These are phyloP conservation scores for Lactarius sp. DNA, from an alignment of 768 basidiomycete genomes.

Conservation along the genomic window DNA sequence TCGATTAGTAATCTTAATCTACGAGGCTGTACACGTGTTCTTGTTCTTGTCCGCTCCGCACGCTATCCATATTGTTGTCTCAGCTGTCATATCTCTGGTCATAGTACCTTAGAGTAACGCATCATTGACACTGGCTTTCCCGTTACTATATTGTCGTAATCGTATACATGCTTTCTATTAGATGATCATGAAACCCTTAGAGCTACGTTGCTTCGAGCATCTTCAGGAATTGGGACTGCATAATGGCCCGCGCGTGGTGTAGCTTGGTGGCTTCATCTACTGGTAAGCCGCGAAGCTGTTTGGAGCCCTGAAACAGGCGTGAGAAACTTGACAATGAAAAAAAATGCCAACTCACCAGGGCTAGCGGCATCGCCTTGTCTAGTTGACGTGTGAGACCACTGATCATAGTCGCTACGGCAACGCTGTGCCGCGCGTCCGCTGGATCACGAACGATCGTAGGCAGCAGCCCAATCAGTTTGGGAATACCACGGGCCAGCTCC, in stretches of 20 bases:
- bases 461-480: conserved; percentile 59
- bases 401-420: conserved; percentile 71
- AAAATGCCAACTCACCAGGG: conserved; percentile 46
- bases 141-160: not conserved
- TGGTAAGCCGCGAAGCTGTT: conserved; percentile 16
- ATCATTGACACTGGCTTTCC: not conserved
- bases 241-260: conserved; percentile 17
- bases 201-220: conserved; percentile 18
- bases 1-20: conserved; percentile 10
- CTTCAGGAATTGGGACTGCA: conserved; percentile 22
- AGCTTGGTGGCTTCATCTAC: conserved; percentile 23
- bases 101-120: not conserved
- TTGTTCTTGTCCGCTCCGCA: not conserved
- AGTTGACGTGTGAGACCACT: conserved; percentile 53
- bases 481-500: conserved; percentile 52
- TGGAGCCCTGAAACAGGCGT: conserved; percentile 8
- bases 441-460: conserved; percentile 62
- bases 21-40: not conserved
- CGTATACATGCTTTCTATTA: not conserved
- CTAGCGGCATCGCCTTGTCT: conserved; percentile 55
- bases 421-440: conserved; percentile 58
- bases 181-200: not conserved
- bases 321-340: not conserved
- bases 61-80: not conserved
- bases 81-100: not conserved